These are phyloP conservation scores for Mycena filopes DNA, from an alignment of 768 basidiomycete genomes.

Conservation along the genomic window DNA sequence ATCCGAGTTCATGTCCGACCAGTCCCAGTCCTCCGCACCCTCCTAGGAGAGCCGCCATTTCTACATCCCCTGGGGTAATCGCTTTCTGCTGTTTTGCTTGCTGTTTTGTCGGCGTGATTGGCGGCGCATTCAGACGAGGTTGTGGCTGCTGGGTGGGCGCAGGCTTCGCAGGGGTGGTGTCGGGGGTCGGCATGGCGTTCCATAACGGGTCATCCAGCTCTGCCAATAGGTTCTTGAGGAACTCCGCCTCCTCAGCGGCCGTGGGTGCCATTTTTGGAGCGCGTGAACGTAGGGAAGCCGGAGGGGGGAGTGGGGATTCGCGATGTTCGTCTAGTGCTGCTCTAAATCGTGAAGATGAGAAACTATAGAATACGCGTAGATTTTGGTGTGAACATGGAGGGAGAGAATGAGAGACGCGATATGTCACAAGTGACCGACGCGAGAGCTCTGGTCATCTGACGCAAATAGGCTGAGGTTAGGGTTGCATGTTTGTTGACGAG, in stretches of 20 bases:
- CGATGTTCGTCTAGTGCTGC: neutral
- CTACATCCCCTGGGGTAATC: constrained; percentile 46
- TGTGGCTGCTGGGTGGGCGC: constrained; percentile 11
- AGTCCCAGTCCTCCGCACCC: constrained; percentile 78
- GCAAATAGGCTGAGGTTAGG: neutral
- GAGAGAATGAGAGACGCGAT: neutral
- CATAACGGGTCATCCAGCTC: constrained; percentile 66
- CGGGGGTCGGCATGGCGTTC: constrained; percentile 52
- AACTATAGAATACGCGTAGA: constrained; percentile 4
- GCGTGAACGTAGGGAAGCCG: neutral
- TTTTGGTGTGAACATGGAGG: neutral
- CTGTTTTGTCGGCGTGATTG: constrained; percentile 36
- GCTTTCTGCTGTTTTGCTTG: constrained; percentile 15
- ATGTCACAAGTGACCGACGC: constrained; percentile 8
- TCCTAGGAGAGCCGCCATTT: constrained; percentile 64
- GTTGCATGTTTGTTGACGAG: no score
- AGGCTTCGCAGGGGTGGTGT: constrained; percentile 44
- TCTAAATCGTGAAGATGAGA: neutral
- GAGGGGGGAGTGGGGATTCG: neutral
- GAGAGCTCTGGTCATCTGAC: neutral
- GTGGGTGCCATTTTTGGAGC: constrained; percentile 46
- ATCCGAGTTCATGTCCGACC: constrained; percentile 65
- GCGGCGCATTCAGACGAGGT: constrained; percentile 2
- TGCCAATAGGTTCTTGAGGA: constrained; percentile 64
- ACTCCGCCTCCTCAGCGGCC: constrained; percentile 62